Base-by-base conservation (phyloP, 768 basidiomycete species). In the Calocybe gangraenosa region DNA sequence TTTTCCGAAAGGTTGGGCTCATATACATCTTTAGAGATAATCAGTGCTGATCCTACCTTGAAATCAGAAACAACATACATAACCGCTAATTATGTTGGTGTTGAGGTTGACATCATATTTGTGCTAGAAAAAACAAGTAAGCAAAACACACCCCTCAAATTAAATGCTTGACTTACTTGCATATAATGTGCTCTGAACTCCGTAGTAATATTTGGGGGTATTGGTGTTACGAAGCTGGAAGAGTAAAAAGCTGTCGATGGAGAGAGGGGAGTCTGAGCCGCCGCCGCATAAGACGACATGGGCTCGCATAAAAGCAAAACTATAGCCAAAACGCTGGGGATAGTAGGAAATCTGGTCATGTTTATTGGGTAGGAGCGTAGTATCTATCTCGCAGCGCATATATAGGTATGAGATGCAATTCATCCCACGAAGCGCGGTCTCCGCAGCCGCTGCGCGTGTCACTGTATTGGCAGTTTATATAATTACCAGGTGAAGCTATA, bases 1-100 rank as follows among this genome's bases (percentile, higher is more conserved):
- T 48, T 43, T 60, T 60, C 36, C 51, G 37, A 30, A 57, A 53
- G 23, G 44, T 57, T 7, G 58, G 62, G 48, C 62, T 63, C 23
- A 63, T 39, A 21, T 63, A 63, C 19, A 63, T 55, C 59, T 58
- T n/a, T 35, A 19, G 15, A 9, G 48, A 46, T 7, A 55, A 21
- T 34, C 13, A 45, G 18, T 30, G 25, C 22, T 41, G 7, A 18
- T 20, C n/a, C n/a, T 10, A 15, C 10, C 8, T 15, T 7, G 14
- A 36, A 32, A 22, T 37, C 21, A 32, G 15, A 10, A 32, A 39
- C 13, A 14, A 3, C 53, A 15, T 41, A 51, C 50, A 23, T 46
- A 54, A 25, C 53, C 49, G 15, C 49, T 54, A 11, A 48, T 37
- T 15, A 55, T 48, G 31, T 55, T 22, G 18, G 30, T 44, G 38